Conservation (phyloP, 2,329 filamentous ascomycete genomes). For the Macrophomina pseudophaseolina region DNA sequence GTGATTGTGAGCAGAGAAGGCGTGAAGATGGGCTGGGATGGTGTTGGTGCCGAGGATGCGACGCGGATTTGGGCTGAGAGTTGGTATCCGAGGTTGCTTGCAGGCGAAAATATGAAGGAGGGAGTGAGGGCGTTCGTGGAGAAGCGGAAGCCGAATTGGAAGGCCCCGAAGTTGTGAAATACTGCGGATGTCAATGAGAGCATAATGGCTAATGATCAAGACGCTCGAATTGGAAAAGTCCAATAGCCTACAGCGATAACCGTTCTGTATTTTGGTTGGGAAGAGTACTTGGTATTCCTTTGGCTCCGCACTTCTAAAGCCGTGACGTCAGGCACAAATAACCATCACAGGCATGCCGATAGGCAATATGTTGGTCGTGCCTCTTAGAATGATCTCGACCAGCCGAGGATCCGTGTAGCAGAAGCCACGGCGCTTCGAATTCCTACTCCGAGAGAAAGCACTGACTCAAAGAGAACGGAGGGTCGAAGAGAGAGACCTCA, state of each 20-base stretch:
- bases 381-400: background rate
- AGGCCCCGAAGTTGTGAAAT: conserved; percentile 47
- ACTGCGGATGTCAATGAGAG: background rate
- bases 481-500: background rate
- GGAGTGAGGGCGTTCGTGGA: conserved; percentile 78
- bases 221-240: background rate
- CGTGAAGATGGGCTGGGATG: conserved; percentile 74
- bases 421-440: conserved; percentile 7
- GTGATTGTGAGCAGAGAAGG: conserved; percentile 76
- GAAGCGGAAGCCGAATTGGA: conserved; percentile 73
- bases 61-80: conserved; percentile 63
- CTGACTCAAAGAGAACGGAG: background rate
- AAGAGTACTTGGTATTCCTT: background rate
- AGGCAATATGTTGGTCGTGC: background rate
- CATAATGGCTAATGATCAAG: background rate
- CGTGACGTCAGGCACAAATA: background rate
- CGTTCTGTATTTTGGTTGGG: too few species aligned
- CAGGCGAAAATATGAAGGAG: conserved; percentile 75
- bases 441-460: background rate
- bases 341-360: background rate
- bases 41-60: conserved; percentile 66
- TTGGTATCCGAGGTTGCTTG: conserved; percentile 65
- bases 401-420: background rate
- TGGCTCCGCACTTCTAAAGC: background rate
- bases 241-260: too few species aligned